These are phyloP conservation scores for Amanita phalloides DNA, from an alignment of 768 basidiomycete species.

Conservation along the genomic window DNA sequence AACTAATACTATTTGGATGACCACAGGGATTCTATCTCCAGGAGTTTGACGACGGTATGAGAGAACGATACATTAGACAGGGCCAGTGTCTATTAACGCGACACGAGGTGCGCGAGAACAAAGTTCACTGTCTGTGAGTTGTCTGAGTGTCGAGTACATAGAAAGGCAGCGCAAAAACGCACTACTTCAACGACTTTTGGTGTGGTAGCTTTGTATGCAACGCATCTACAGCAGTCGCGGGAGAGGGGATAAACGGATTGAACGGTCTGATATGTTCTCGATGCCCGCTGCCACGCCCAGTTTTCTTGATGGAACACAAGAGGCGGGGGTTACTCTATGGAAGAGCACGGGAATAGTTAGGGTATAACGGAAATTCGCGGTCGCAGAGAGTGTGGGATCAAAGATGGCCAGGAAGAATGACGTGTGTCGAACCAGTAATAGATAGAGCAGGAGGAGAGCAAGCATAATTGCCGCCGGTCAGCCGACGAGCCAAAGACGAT, in stretches of 20 bases:
- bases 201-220: not conserved
- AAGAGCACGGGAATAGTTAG: not conserved
- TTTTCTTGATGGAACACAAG: not conserved
- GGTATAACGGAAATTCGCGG: not conserved
- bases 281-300: not conserved
- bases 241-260: not conserved
- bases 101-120: not conserved
- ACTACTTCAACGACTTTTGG: not conserved
- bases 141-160: no score
- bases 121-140: not conserved
- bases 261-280: not conserved
- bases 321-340: not conserved
- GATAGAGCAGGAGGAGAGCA: not conserved
- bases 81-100: not conserved
- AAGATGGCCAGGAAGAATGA: not conserved
- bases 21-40: not conserved
- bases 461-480: conserved; percentile 1
- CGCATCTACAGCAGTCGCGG: not conserved
- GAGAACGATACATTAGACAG: not conserved
- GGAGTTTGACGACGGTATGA: not conserved
- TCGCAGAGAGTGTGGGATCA: not conserved
- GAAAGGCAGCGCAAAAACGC: not conserved
- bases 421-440: not conserved
- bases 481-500: not conserved
- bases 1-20: not conserved